Evolutionary conservation across 140 eudicot species (phyloP).

Genomic region (Oenanthe javanica): DNA sequence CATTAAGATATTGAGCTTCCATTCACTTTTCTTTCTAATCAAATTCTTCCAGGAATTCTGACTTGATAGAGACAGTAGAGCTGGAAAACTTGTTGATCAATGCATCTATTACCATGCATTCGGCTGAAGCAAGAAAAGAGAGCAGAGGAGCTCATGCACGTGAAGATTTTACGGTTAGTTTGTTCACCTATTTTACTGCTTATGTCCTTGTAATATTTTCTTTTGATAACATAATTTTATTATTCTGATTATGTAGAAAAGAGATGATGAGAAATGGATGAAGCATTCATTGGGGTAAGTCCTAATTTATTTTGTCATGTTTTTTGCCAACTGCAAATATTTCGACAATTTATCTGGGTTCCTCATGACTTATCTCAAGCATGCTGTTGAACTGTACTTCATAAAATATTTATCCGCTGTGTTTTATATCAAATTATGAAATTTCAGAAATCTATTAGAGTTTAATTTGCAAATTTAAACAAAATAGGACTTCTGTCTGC

Average conservation of each 20-base stretch:
- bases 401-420: neutral
- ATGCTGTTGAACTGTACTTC: neutral
- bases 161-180: slow-evolving; percentile 89
- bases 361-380: neutral
- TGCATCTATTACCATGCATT: slow-evolving; percentile 95
- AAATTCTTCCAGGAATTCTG: slow-evolving; percentile 66
- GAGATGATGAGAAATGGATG: slow-evolving; percentile 98
- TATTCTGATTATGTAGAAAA: slow-evolving; percentile 47
- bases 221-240: neutral
- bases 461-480: neutral
- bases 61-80: slow-evolving; percentile 89
- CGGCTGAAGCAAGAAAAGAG: slow-evolving; percentile 98
- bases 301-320: neutral
- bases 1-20: slow-evolving; percentile 12
- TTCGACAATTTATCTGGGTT: neutral
- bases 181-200: slow-evolving; percentile 6
- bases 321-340: neutral
- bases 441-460: neutral
- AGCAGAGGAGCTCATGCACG: slow-evolving; percentile 99
- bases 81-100: slow-evolving; percentile 82
- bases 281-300: slow-evolving; percentile 92
- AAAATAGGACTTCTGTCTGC: neutral
- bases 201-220: neutral
- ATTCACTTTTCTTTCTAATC: slow-evolving; percentile 7
- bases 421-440: neutral